A percentile compares a stretch with the other conserved stretches of the same genome.
Evolutionary conservation across 352 stramenopile species (phyloP).

Genomic region (Saprolegnia parasitica): DNA sequence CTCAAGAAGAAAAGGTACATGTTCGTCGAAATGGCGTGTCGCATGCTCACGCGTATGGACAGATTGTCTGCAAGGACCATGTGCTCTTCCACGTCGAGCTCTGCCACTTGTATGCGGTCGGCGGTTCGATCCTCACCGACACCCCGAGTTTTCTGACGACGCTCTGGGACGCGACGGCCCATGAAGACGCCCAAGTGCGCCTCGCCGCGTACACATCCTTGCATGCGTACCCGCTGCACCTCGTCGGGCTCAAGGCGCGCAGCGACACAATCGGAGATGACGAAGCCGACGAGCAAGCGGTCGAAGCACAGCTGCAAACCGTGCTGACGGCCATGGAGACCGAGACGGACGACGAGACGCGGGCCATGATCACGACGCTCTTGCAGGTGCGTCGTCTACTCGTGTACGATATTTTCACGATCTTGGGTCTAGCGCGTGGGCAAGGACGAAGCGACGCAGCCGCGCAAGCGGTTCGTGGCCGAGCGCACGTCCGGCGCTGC

Average conservation of each 20-base stretch:
- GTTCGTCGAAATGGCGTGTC: not conserved
- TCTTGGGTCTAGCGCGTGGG: slow-evolving; percentile 13
- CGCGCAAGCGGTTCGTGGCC: slow-evolving; percentile 29
- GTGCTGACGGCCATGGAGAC: not conserved
- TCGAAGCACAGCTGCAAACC: slow-evolving; percentile 13
- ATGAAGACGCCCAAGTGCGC: slow-evolving; percentile 37
- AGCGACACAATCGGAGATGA: slow-evolving; percentile 10
- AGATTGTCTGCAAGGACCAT: slow-evolving; percentile 25
- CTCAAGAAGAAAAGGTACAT: slow-evolving; percentile 60
- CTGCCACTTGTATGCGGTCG: slow-evolving; percentile 13
- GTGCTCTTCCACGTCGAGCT: slow-evolving; percentile 23
- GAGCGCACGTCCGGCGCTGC: slow-evolving; percentile 22
- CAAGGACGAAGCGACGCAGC: slow-evolving; percentile 22
- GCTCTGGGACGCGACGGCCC: slow-evolving; percentile 48
- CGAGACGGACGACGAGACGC: not conserved
- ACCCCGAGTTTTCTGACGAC: slow-evolving; percentile 36
- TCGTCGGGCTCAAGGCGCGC: slow-evolving; percentile 38
- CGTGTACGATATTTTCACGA: not conserved
- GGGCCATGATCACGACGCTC: not conserved
- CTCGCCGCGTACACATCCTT: slow-evolving; percentile 42
- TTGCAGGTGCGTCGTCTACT: slow-evolving; percentile 6
- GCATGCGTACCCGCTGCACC: slow-evolving; percentile 41
- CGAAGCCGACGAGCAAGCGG: slow-evolving; percentile 6
- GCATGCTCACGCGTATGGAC: not conserved
- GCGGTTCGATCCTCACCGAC: not conserved